phyloP scores from a whole-genome alignment of 768 basidiomycete species.

The Mycena haematopus region DNA sequence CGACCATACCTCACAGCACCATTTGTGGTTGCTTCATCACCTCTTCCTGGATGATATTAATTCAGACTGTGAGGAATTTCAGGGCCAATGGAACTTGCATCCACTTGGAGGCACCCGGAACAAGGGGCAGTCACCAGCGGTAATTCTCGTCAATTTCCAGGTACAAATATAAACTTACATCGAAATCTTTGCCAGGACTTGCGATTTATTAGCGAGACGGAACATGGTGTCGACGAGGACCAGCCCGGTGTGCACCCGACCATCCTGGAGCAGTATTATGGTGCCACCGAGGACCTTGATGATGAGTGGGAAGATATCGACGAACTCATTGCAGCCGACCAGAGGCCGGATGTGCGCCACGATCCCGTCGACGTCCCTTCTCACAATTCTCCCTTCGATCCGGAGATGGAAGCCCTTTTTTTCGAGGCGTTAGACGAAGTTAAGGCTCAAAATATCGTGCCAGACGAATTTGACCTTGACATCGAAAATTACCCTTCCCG shows the following conservation, averaged over 20 bases:
- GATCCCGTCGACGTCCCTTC: not conserved
- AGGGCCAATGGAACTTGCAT: not conserved
- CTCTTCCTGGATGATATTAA: not conserved
- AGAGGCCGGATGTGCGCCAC: not conserved
- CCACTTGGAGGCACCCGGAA: not conserved
- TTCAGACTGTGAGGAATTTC: not conserved
- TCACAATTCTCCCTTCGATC: not conserved
- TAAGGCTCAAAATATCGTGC: no score
- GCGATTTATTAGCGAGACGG: no score
- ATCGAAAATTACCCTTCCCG: not conserved
- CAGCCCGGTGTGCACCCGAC: no score
- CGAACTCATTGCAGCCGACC: slow-evolving; percentile 11
- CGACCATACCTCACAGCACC: not conserved
- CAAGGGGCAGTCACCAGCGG: no score
- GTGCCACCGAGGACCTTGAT: no score
- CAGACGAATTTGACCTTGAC: not conserved
- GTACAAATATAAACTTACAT: no score
- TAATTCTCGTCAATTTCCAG: no score
- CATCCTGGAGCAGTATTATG: no score
- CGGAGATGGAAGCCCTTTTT: not conserved
- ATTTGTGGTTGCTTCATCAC: not conserved
- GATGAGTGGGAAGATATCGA: no score
- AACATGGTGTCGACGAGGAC: no score
- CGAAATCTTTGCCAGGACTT: no score
- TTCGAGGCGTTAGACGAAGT: not conserved